Base-by-base conservation (phyloP, 306 rosid genomes). In the Quercus glauca region DNA sequence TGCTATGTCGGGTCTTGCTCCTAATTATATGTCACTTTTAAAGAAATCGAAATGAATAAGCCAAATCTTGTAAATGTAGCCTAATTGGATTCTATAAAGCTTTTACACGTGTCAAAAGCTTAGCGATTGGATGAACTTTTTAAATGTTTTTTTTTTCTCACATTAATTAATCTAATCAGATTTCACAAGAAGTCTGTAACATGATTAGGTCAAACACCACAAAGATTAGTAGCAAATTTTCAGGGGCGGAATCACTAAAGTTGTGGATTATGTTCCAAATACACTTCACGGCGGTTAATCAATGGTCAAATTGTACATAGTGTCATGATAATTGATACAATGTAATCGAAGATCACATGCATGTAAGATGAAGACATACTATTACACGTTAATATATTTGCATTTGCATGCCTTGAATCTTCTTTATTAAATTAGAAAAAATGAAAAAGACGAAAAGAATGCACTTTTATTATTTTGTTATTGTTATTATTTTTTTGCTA, bases 261-360 rank as follows among this genome's bases (percentile, higher is more conserved):
- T 49, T 0, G 17, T 28, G 83, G 80, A 78, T 75, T 83, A 67
- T 81, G 63, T 75, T 33, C 86, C 80, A 78, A 81, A 60, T 83
- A 21, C 85, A 71, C 52, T 78, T 71, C 26, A 78, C 43, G 33
- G 45, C 51, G 18, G 52, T 26, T 45, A 13, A 49, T 49, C 17
- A 49, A 12, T 49, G 17, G 53, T 49, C 14, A 12, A 49, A 14
- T 25, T 65, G 11, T 17, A 31, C 15, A 2, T 18, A 4, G 7
- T 19, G 52, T 64, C 33, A 4, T 41, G 45, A 41, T 41, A 41
- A 8, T 8, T 41, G 70, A 12, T 64, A 64, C 29, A 69, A 41
- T 69, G 71, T 68, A 4, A 67, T 67, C 37, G 7, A n/a, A 4
- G 6, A 31, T 68, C 72, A 19, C 26, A 68, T 68, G 72, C 53